Percentiles rank a stretch among this genome's conserved stretches.
Evolutionary conservation across 2,329 filamentous ascomycete genomes (phyloP).

Genomic region (Fusarium sp.): DNA sequence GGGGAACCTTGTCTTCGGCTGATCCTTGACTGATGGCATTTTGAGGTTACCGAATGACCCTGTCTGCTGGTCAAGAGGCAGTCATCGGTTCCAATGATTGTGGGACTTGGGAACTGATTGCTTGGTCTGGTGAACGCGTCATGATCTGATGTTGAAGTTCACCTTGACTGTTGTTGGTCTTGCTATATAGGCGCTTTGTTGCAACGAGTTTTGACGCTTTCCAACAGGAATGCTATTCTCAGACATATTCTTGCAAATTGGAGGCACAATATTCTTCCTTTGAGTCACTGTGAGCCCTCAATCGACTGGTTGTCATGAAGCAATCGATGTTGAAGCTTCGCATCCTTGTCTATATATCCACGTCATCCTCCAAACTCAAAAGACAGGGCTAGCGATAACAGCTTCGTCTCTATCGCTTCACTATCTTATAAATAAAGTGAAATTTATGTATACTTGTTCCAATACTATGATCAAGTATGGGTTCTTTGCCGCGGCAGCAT

Average conservation of each 20-base stretch:
- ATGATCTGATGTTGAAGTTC: neutral
- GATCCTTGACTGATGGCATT: neutral
- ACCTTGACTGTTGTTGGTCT: neutral
- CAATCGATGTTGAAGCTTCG: neutral
- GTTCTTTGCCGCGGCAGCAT: neutral
- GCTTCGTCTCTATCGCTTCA: neutral
- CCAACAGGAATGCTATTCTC: neutral
- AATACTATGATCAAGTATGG: neutral
- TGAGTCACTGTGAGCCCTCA: neutral
- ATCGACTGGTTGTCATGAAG: neutral
- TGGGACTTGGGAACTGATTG: neutral
- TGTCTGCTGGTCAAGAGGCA: neutral
- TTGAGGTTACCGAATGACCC: neutral
- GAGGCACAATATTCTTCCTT: neutral
- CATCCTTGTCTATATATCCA: neutral
- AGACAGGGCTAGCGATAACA: neutral
- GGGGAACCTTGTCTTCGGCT: slow-evolving; percentile 15
- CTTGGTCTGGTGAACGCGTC: neutral
- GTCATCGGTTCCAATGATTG: neutral
- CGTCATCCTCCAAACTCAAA: neutral
- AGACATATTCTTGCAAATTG: neutral
- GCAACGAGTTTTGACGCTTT: neutral
- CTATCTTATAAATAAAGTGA: neutral
- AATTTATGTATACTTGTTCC: neutral
- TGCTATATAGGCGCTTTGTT: neutral